Conservation (phyloP, 2,329 filamentous ascomycete species). For the Diplodia scrobiculata region DNA sequence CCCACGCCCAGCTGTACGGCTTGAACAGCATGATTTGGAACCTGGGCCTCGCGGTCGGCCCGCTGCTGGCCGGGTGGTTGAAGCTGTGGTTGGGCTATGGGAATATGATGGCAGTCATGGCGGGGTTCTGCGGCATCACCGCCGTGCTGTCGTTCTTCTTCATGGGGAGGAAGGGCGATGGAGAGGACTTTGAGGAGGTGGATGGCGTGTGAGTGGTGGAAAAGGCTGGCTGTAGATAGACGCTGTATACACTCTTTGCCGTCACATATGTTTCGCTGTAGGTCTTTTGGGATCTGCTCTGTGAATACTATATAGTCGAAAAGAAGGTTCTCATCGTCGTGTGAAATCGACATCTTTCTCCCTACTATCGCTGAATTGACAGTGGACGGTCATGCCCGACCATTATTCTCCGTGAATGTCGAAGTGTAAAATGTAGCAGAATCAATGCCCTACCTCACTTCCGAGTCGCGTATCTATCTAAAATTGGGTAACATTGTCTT, state of each 20-base stretch:
- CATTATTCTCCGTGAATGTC: no score
- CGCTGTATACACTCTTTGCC: background rate
- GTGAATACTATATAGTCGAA: no score
- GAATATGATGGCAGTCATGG: slow-evolving; percentile 59
- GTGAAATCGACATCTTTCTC: background rate
- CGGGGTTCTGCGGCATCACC: slow-evolving; percentile 50
- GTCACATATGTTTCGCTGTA: background rate
- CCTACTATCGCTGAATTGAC: no score
- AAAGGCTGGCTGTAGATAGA: background rate
- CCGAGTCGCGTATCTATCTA: no score
- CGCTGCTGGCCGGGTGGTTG: slow-evolving; percentile 57
- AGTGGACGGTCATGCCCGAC: no score
- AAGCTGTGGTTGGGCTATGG: slow-evolving; percentile 59
- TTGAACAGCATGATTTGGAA: slow-evolving; percentile 66
- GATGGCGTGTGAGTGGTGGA: background rate
- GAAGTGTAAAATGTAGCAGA: no score
- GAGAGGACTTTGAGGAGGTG: slow-evolving; percentile 11
- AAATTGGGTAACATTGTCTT: no score
- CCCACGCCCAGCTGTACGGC: slow-evolving; percentile 67
- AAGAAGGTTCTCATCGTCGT: background rate
- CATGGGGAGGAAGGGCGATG: slow-evolving; percentile 17
- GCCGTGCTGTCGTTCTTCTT: slow-evolving; percentile 34
- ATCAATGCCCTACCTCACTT: no score
- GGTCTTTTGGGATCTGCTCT: no score
- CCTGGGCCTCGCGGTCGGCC: slow-evolving; percentile 61